These are phyloP conservation scores for Penicillium flavigenum DNA, from an alignment of 495 filamentous ascomycete genomes.

Conservation along the genomic window DNA sequence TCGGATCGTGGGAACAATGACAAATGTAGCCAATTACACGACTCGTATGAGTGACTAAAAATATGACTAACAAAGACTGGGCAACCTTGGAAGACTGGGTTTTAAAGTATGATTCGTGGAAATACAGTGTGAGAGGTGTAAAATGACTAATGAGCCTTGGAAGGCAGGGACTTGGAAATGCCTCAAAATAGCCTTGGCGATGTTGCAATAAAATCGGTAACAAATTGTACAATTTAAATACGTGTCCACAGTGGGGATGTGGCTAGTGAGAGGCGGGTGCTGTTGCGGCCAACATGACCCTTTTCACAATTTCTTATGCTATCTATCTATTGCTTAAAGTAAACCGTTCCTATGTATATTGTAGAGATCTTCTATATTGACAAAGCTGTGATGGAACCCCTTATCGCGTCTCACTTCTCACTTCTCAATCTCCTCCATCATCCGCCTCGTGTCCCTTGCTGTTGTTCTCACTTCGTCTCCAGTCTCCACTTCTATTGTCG, in stretches of 20 bases:
- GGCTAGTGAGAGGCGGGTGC: background rate
- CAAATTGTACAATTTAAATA: background rate
- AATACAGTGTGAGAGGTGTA: background rate
- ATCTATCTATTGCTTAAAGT: background rate
- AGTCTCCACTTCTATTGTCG: background rate
- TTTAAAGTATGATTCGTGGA: background rate
- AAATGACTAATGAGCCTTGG: background rate
- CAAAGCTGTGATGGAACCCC: background rate
- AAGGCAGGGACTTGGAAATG: background rate
- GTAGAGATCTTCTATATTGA: background rate
- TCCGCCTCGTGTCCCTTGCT: background rate
- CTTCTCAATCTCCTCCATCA: conserved; percentile 4
- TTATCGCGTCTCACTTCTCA: background rate
- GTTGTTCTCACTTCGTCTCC: background rate
- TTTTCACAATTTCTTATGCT: background rate
- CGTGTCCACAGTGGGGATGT: background rate
- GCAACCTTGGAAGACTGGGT: background rate
- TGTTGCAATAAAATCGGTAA: background rate
- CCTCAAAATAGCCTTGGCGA: background rate
- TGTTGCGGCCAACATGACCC: background rate
- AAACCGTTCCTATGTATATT: background rate
- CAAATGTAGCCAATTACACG: background rate
- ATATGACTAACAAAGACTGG: background rate
- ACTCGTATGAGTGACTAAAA: background rate
- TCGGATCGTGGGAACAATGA: background rate